phyloP scores from a whole-genome alignment of 768 basidiomycete genomes.

The Suillus variegatus region DNA sequence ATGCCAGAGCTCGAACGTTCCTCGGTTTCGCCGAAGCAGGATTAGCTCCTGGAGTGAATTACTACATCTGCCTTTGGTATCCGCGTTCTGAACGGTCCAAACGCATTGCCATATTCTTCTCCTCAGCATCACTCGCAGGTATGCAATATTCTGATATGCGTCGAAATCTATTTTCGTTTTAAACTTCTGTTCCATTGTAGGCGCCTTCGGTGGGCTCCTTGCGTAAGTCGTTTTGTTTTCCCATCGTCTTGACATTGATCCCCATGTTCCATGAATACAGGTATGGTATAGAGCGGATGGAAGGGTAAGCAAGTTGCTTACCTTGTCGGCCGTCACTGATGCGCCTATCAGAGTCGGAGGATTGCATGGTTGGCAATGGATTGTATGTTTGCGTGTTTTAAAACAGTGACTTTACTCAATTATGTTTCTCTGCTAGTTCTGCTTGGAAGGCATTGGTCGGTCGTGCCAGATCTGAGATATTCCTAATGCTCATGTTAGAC shows the following conservation, averaged over 20 bases:
- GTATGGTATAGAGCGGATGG: slow-evolving; percentile 35
- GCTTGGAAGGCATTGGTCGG: slow-evolving; percentile 32
- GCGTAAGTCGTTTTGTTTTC: slow-evolving; percentile 35
- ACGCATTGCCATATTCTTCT: slow-evolving; percentile 65
- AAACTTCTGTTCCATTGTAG: slow-evolving; percentile 13
- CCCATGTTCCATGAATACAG: slow-evolving; percentile 17
- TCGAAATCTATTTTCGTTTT: not conserved
- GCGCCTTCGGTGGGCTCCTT: slow-evolving; percentile 48
- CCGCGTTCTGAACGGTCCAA: slow-evolving; percentile 56
- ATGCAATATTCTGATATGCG: not conserved
- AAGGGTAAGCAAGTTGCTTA: slow-evolving; percentile 34
- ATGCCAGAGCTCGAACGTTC: slow-evolving; percentile 38
- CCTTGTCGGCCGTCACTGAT: not conserved
- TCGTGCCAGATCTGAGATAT: not conserved
- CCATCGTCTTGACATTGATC: not conserved
- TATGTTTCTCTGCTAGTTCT: slow-evolving; percentile 25
- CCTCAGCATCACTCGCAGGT: slow-evolving; percentile 57
- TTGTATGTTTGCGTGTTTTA: slow-evolving; percentile 23
- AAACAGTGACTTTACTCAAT: not conserved
- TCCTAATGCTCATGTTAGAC: not conserved
- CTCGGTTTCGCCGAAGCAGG: slow-evolving; percentile 53
- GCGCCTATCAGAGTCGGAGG: slow-evolving; percentile 19
- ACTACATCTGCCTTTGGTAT: slow-evolving; percentile 60
- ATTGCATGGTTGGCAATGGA: slow-evolving; percentile 40
- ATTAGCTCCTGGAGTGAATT: slow-evolving; percentile 41